phyloP scores from a whole-genome alignment of 352 stramenopile species.

The Globisporangium megalacanthum region DNA sequence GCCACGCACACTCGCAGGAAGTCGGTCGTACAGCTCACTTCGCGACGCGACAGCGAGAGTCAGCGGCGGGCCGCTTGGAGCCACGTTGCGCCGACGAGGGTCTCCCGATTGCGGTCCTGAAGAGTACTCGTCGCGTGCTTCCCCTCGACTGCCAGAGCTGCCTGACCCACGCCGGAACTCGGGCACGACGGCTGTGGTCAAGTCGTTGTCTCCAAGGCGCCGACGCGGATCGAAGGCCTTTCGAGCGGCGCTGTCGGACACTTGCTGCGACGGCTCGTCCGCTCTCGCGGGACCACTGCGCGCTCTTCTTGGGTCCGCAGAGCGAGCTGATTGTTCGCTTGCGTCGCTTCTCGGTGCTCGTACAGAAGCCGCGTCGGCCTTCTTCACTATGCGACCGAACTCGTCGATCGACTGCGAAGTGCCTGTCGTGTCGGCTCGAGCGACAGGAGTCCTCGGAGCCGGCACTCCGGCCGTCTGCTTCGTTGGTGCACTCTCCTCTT shows the following conservation, averaged over 20 bases:
- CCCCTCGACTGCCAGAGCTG: background rate
- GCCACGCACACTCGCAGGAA: slow-evolving; percentile 36
- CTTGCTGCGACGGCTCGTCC: background rate
- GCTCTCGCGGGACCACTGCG: background rate
- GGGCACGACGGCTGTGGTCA: background rate
- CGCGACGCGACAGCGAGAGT: slow-evolving; percentile 4
- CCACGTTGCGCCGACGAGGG: slow-evolving; percentile 30
- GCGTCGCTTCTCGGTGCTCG: background rate
- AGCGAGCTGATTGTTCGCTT: slow-evolving; percentile 4
- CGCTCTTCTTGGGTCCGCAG: slow-evolving; percentile 18
- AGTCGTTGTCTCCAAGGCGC: slow-evolving; percentile 15
- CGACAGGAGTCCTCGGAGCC: background rate
- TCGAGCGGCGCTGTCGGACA: slow-evolving; percentile 1
- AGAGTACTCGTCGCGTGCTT: background rate
- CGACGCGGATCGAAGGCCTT: slow-evolving; percentile 31
- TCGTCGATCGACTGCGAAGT: slow-evolving; percentile 32
- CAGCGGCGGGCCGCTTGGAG: slow-evolving; percentile 14
- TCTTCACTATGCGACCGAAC: slow-evolving; percentile 41
- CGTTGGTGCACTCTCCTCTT: slow-evolving; percentile 18
- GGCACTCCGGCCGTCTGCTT: slow-evolving; percentile 4
- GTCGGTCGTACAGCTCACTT: slow-evolving; percentile 57
- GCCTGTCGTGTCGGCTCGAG: background rate
- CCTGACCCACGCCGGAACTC: background rate
- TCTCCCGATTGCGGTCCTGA: slow-evolving; percentile 8
- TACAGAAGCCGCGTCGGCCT: slow-evolving; percentile 7